These are phyloP conservation scores for Neoarthrinium moseri DNA, from an alignment of 2,329 filamentous ascomycete genomes.

Conservation along the genomic window DNA sequence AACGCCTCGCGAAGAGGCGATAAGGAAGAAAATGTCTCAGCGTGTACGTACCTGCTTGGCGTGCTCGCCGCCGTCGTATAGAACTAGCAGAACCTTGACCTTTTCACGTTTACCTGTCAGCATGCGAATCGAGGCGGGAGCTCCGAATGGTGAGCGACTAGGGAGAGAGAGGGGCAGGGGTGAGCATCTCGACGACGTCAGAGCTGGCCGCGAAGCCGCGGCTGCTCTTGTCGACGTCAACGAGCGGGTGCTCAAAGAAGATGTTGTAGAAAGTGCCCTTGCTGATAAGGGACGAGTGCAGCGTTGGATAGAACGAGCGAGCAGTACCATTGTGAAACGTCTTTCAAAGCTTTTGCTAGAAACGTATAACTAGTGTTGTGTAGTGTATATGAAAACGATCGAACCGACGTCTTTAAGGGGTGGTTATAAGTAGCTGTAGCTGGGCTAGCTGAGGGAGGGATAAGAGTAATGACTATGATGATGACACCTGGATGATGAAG, in stretches of 20 bases:
- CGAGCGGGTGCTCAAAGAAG: conserved; percentile 22
- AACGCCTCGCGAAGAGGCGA: conserved; percentile 2
- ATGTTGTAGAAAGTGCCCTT: conserved; percentile 23
- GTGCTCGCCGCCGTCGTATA: conserved; percentile 91
- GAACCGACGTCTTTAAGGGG: too few species aligned
- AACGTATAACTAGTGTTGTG: neutral
- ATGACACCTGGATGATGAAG: neutral
- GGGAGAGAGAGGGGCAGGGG: conserved; percentile 39
- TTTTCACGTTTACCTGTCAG: conserved; percentile 54
- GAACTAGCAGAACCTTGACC: conserved; percentile 93
- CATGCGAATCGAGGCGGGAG: conserved; percentile 57
- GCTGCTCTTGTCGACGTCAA: conserved; percentile 21
- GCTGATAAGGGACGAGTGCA: conserved; percentile 24
- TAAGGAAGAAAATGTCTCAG: conserved; percentile 6
- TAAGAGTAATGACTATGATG: conserved; percentile 2
- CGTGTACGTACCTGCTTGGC: conserved; percentile 69
- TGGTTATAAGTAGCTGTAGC: too few species aligned
- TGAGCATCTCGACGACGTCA: conserved; percentile 41
- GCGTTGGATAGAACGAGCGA: conserved; percentile 56
- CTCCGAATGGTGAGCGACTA: conserved; percentile 13
- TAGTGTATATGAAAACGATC: neutral
- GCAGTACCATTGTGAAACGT: conserved; percentile 47
- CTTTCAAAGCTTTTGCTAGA: neutral
- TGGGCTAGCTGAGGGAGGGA: neutral
- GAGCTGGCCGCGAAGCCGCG: conserved; percentile 22